Conservation (phyloP, 2,329 filamentous ascomycete genomes). For the Ascochyta rabiei region DNA sequence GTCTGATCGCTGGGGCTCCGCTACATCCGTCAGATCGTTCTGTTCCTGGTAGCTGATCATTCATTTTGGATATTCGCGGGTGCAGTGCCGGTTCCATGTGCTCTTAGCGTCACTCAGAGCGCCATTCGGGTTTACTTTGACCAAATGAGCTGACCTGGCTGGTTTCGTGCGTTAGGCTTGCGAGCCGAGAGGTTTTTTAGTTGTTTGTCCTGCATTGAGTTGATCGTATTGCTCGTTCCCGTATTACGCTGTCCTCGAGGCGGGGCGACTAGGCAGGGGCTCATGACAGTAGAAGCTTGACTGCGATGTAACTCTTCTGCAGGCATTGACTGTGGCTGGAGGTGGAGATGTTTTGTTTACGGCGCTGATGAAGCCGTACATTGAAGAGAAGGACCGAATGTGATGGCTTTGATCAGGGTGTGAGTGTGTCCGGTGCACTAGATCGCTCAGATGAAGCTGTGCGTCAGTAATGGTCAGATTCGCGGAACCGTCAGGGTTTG, state of each 20-base stretch:
- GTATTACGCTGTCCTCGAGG: too few relatives aligned
- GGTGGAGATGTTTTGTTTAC: background rate
- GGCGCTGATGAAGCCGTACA: background rate
- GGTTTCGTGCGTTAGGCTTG: background rate
- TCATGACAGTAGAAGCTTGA: too few relatives aligned
- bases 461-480: background rate
- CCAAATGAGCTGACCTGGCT: background rate
- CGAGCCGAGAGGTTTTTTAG: background rate
- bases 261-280: too few relatives aligned
- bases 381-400: background rate
- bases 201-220: background rate
- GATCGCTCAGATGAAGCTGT: background rate
- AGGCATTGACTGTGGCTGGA: too few relatives aligned
- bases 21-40: background rate
- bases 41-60: background rate
- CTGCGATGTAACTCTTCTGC: too few relatives aligned
- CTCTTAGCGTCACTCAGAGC: background rate
- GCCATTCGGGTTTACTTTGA: background rate
- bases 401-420: background rate
- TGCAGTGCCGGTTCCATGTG: background rate
- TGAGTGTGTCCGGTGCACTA: background rate
- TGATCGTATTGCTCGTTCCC: too few relatives aligned
- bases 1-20: constrained; percentile 1
- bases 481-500: background rate
- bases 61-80: background rate